These are phyloP conservation scores for Asterella californica DNA, from an alignment of 225 moss, liverwort and hornwort species.

Conservation along the genomic window DNA sequence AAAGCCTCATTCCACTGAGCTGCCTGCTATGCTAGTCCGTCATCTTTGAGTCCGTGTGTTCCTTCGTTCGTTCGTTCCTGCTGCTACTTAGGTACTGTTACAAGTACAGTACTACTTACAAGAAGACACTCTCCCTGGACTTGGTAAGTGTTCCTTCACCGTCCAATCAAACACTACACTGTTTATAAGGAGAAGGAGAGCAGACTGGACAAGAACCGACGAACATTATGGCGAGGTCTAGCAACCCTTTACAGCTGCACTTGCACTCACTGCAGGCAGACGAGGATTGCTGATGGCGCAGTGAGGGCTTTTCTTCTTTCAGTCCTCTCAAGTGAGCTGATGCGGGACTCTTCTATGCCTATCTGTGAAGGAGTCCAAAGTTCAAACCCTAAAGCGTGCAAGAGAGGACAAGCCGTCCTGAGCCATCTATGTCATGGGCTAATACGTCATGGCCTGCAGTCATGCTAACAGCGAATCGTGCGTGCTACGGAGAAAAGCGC, in stretches of 20 bases:
- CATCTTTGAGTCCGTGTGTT: background rate
- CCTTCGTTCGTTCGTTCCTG: background rate
- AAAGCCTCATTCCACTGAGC: background rate
- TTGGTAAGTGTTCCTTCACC: background rate
- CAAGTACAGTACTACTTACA: background rate
- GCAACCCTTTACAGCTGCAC: background rate
- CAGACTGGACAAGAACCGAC: background rate
- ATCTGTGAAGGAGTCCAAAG: background rate
- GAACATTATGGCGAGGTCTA: background rate
- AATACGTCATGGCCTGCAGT: conserved; percentile 14
- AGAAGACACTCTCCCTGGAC: background rate
- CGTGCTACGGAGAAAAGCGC: conserved; percentile 17
- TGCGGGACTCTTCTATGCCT: too few species aligned
- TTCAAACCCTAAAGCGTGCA: conserved; percentile 10
- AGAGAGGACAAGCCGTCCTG: background rate
- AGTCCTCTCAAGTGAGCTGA: too few species aligned
- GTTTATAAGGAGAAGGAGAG: background rate
- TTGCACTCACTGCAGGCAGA: background rate
- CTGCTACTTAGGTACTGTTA: background rate
- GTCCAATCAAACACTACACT: background rate
- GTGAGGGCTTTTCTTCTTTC: too few species aligned
- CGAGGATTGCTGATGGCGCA: too few species aligned
- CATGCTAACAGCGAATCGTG: conserved; percentile 9
- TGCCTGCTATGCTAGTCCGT: background rate
- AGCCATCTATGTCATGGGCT: conserved; percentile 10